Percentiles rank a stretch among this genome's conserved stretches.
Evolutionary conservation across 208 protist genomes (phyloP).

Genomic region (Trypanosoma rangeli): DNA sequence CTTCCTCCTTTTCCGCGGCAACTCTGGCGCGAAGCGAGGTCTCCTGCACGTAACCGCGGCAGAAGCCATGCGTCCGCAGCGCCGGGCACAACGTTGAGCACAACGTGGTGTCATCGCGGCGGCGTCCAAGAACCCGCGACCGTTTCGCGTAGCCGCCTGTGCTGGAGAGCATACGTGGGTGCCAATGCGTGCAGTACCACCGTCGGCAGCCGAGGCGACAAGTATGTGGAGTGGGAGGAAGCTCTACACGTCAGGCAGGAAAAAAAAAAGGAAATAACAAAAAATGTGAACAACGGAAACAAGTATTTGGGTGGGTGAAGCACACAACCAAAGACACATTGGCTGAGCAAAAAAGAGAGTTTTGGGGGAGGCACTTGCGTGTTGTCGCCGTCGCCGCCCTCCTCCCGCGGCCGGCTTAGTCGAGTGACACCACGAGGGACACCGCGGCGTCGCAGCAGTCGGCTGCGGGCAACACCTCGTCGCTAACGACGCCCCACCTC

Average conservation of each 20-base stretch:
- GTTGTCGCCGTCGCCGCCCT: neutral
- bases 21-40: slow-evolving; percentile 36
- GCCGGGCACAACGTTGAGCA: slow-evolving; percentile 43
- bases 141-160: slow-evolving; percentile 40
- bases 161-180: slow-evolving; percentile 60
- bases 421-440: slow-evolving; percentile 54
- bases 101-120: slow-evolving; percentile 34
- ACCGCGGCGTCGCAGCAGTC: slow-evolving; percentile 58
- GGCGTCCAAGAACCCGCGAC: slow-evolving; percentile 39
- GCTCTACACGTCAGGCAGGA: neutral
- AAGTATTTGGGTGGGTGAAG: neutral
- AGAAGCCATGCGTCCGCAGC: slow-evolving; percentile 37
- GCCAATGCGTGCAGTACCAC: neutral
- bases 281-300: neutral
- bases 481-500: slow-evolving; percentile 64
- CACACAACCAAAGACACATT: neutral
- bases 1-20: slow-evolving; percentile 53
- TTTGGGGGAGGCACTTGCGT: neutral
- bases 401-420: slow-evolving; percentile 20
- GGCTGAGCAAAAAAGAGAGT: neutral
- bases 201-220: neutral
- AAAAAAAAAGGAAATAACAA: neutral
- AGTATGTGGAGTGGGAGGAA: neutral
- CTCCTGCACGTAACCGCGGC: slow-evolving; percentile 45
- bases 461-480: slow-evolving; percentile 68